Conservation (phyloP, 495 filamentous ascomycete genomes). For the Penicillium goetzii region DNA sequence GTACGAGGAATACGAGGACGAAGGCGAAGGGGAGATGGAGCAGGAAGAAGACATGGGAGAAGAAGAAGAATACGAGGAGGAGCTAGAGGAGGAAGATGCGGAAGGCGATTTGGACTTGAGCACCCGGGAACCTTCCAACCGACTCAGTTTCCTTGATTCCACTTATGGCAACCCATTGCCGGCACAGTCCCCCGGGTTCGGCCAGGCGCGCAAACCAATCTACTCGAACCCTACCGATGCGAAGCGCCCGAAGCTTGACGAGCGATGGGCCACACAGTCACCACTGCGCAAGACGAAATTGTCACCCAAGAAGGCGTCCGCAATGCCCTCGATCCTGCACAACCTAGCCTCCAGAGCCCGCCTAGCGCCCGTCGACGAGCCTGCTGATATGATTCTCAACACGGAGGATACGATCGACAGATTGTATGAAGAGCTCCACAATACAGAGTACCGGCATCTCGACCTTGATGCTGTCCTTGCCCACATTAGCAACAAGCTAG, state of each 20-base stretch:
- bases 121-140: constrained; percentile 21
- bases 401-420: constrained; percentile 48
- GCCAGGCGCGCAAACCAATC: constrained; percentile 42
- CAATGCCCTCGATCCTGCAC: constrained; percentile 53
- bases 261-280: constrained; percentile 45
- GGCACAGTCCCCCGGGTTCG: constrained; percentile 18
- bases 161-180: constrained; percentile 33
- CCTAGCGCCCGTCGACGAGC: constrained; percentile 43
- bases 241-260: constrained; percentile 51
- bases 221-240: constrained; percentile 49
- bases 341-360: constrained; percentile 43
- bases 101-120: constrained; percentile 34
- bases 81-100: constrained; percentile 33
- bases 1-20: constrained; percentile 38
- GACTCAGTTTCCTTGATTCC: constrained; percentile 43
- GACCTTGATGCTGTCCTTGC: constrained; percentile 59
- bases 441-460: constrained; percentile 54
- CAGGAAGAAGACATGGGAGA: constrained; percentile 31
- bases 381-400: constrained; percentile 48
- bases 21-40: constrained; percentile 32
- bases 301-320: constrained; percentile 52
- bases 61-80: constrained; percentile 38
- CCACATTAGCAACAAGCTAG: constrained; percentile 57
- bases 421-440: constrained; percentile 61
- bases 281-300: constrained; percentile 43